Conservation (phyloP, 257 asterid genomes). For the Rhazya stricta region DNA sequence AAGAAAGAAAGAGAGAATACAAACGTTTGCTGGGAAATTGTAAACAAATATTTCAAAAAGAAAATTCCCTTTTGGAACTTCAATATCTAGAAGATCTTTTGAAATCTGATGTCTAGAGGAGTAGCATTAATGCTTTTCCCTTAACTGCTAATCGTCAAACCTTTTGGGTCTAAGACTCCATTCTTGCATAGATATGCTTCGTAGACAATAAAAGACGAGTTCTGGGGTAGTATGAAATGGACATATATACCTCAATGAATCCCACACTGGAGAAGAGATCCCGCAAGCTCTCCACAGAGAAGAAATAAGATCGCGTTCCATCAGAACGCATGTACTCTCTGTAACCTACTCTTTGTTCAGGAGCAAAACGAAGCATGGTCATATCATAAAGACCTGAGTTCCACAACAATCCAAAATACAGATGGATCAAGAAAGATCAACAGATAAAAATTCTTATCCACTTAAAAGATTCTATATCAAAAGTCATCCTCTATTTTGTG, state of each 20-base stretch:
- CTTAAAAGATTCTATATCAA: neutral
- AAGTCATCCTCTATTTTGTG: slow-evolving; percentile 6
- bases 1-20: neutral
- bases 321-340: slow-evolving; percentile 85
- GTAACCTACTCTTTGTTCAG: slow-evolving; percentile 65
- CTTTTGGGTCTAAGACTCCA: neutral
- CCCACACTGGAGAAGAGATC: slow-evolving; percentile 58
- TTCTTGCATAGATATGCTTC: neutral
- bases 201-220: neutral
- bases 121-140: neutral
- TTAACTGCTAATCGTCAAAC: neutral
- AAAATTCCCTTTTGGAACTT: neutral
- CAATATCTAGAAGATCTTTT: neutral
- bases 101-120: neutral
- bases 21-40: neutral
- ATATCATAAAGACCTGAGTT: slow-evolving; percentile 78
- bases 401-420: neutral
- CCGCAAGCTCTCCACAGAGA: slow-evolving; percentile 61
- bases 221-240: neutral
- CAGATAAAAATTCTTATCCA: neutral
- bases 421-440: slow-evolving; percentile 10
- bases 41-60: neutral
- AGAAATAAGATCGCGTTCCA: slow-evolving; percentile 89
- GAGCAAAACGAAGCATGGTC: slow-evolving; percentile 91
- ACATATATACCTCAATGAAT: slow-evolving; percentile 60